A percentile compares a stretch with the other conserved stretches of the same genome.
These are phyloP conservation scores for Leptodontidium sp. DNA, from an alignment of 2,329 filamentous ascomycete species.

Conservation along the genomic window DNA sequence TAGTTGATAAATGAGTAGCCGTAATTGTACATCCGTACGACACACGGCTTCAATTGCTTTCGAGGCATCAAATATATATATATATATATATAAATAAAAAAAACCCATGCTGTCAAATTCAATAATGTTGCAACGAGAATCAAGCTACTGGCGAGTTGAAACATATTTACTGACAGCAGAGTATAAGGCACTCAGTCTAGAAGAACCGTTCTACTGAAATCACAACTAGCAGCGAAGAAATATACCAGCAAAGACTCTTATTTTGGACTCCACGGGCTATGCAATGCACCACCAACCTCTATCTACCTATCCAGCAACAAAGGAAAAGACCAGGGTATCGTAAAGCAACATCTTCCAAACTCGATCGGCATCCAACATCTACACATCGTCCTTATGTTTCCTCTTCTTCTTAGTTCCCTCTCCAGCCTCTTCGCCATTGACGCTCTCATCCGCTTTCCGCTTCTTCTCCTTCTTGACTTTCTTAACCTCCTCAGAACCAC, in stretches of 20 bases:
- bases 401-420: slow-evolving; percentile 23
- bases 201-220: too few relatives aligned
- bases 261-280: slow-evolving; percentile 13
- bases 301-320: slow-evolving; percentile 4
- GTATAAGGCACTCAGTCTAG: too few relatives aligned
- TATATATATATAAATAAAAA: too few relatives aligned
- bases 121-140: too few relatives aligned
- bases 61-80: too few relatives aligned
- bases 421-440: slow-evolving; percentile 21
- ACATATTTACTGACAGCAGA: too few relatives aligned
- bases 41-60: too few relatives aligned
- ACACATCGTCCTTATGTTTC: slow-evolving; percentile 16
- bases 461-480: slow-evolving; percentile 32
- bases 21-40: too few relatives aligned
- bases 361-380: not conserved
- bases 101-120: too few relatives aligned
- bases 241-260: not conserved
- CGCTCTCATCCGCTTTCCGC: slow-evolving; percentile 24
- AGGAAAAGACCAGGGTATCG: slow-evolving; percentile 16
- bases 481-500: slow-evolving; percentile 22
- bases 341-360: not conserved
- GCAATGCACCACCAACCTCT: not conserved
- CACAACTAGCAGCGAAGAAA: too few relatives aligned
- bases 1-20: too few relatives aligned
- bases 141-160: too few relatives aligned